Evolutionary conservation across 2,329 filamentous ascomycete genomes (phyloP), one percentile per base, ranked within the genome.

Genomic region (Pseudogymnoascus pannorum): DNA sequence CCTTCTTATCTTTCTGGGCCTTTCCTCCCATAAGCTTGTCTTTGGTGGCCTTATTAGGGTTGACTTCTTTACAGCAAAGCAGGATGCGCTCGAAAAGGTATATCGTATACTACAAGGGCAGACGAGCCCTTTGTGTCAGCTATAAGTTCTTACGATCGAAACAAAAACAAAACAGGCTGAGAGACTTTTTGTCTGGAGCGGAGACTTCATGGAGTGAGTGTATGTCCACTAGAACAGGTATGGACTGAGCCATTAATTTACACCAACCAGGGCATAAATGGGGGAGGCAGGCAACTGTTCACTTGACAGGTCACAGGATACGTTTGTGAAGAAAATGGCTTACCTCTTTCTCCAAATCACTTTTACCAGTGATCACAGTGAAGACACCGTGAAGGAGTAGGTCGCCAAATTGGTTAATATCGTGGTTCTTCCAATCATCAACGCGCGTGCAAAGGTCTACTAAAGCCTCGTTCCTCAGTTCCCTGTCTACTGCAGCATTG

Each of bases 71-170:
- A 83, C 94, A 97, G 75, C 94, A 97, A 31, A 99, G 83, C 44
- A 99, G 79, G 62, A 99, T 99, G 72, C 86, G 89, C 73, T 97
- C 91, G 74, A 99, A 99, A 29, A 99, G 86, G 75, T 96, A 99
- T 64, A 99, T 95, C 74, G 96, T 93, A 73, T 97, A 99, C 89
- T 96, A 68, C 65, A 65, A 65, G 63, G 64, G 59, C 18, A 42
- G 63, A 51, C 20, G 24, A 57, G 65, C 64, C 67, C 66, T 42
- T 60, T 59, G 60, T 54, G 64, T 71, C 65, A 70, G 69, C 64
- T 66, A 58, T 62, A 18, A 18, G 16, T 24, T 38, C 31, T 40
- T 24, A 12, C 57, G 31, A 35, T 60, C 58, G 16, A 62, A 62
- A 48, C 58, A 9, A 24, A 44, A 58, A n/a, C 35, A n/a, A n/a